phyloP scores from a whole-genome alignment of 2,329 filamentous ascomycete genomes.

The Xylariaceae sp. region DNA sequence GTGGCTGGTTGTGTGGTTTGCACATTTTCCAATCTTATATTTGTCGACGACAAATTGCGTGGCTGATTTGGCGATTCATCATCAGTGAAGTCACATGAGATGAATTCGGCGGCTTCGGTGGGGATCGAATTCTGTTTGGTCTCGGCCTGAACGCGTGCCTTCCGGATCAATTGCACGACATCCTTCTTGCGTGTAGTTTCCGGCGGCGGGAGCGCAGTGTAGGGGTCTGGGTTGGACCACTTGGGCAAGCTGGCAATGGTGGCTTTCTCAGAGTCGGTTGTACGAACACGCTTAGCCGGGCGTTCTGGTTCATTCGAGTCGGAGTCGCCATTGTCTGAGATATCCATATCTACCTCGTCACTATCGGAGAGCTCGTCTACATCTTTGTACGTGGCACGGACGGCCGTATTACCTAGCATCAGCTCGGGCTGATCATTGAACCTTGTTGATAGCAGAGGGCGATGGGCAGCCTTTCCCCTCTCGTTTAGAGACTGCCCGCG shows the following conservation, averaged over 20 bases:
- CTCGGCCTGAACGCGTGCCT: slow-evolving; percentile 64
- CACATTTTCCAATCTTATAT: not conserved
- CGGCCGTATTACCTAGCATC: slow-evolving; percentile 41
- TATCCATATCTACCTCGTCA: slow-evolving; percentile 59
- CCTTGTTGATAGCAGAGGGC: slow-evolving; percentile 44
- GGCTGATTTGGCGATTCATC: slow-evolving; percentile 38
- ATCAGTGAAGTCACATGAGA: slow-evolving; percentile 70
- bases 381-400: slow-evolving; percentile 47
- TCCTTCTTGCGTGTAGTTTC: slow-evolving; percentile 72
- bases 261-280: slow-evolving; percentile 28
- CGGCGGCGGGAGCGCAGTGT: slow-evolving; percentile 77
- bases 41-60: slow-evolving; percentile 1
- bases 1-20: not conserved
- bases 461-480: slow-evolving; percentile 21
- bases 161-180: slow-evolving; percentile 85
- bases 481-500: slow-evolving; percentile 7
- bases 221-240: slow-evolving; percentile 96
- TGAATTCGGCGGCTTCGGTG: slow-evolving; percentile 72
- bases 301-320: slow-evolving; percentile 37
- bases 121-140: slow-evolving; percentile 45
- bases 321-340: slow-evolving; percentile 45
- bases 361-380: slow-evolving; percentile 57
- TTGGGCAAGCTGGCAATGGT: slow-evolving; percentile 53
- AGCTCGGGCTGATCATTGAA: slow-evolving; percentile 40
- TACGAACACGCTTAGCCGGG: slow-evolving; percentile 40